Evolutionary conservation across 352 stramenopile species (phyloP), one percentile per base, ranked within the genome.

Genomic region (Phytophthora pini): DNA sequence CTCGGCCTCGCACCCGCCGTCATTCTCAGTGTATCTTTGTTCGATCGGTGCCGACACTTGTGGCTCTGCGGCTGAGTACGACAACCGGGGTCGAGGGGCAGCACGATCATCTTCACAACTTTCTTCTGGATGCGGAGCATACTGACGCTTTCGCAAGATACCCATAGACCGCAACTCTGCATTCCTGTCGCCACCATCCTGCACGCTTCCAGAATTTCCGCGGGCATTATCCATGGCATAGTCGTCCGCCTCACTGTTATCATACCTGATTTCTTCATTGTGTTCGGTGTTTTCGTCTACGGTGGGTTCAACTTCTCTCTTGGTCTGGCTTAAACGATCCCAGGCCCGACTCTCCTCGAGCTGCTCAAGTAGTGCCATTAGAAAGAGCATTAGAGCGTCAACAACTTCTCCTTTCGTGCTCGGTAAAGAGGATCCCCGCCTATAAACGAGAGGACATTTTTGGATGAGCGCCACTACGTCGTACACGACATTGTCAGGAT

Each of bases 321-420:
- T 69, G 24, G 58, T 45, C 13, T 61, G 54, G 20, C 71, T 20
- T 12, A 39, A 53, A 20, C 45, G 56, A 13, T 74, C 67, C 13
- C 40, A 63, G n/a, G 52, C 60, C 41, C 72, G 29, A 20, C 57
- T 78, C 24, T 79, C 69, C 6, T 81, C 65, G 11, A 74, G 71
- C 32, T 80, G 65, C 13, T 68, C 38, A 13, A 79, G 56, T 39
- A 88, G 39, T 34, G 73, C 45, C 9, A 77, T 76, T 32, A 86
- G 46, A 39, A 89, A 84, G 8, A 54, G 51, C 65, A 89, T 73
- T 3, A 86, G 59, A 15, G 57, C 64, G 27, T 89, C 63, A 11
- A 69, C 70, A n/a, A 68, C 67, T 27, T 86, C 78, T 11, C 70
- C 66, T 59, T 75, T 76, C 4, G 66, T 79, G 17, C 72, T 66